phyloP scores from a whole-genome alignment of 2,329 filamentous ascomycete genomes.

The Hysterium pulicare region DNA sequence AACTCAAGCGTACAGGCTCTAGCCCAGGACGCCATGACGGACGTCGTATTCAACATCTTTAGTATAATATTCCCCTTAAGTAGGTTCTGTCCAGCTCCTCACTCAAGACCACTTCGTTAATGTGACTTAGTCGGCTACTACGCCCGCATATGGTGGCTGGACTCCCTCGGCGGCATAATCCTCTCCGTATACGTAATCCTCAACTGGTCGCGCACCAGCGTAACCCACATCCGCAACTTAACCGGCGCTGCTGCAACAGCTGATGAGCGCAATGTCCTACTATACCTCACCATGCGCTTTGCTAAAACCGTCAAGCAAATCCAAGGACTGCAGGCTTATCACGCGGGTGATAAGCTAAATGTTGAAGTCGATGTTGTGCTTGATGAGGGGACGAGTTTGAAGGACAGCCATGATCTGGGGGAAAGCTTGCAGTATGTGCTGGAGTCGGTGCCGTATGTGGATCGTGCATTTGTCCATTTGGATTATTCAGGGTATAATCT shows the following conservation, averaged over 20 bases:
- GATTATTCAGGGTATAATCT: constrained; percentile 51
- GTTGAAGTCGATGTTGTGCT: constrained; percentile 82
- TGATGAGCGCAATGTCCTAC: constrained; percentile 77
- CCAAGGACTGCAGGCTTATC: constrained; percentile 80
- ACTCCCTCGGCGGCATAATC: constrained; percentile 72
- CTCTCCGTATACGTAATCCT: constrained; percentile 76
- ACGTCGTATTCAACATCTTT: constrained; percentile 88
- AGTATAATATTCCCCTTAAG: constrained; percentile 80
- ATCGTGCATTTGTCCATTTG: constrained; percentile 52
- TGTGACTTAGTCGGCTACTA: constrained; percentile 62
- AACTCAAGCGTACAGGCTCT: constrained; percentile 84
- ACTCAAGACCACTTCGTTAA: constrained; percentile 2
- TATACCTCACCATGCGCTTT: constrained; percentile 93
- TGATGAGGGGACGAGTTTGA: constrained; percentile 69
- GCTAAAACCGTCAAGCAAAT: constrained; percentile 83
- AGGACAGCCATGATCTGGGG: constrained; percentile 76
- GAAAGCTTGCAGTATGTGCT: constrained; percentile 80
- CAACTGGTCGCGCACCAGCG: constrained; percentile 72
- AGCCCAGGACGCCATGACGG: constrained; percentile 64
- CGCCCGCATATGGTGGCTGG: constrained; percentile 76
- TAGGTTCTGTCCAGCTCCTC: constrained; percentile 30
- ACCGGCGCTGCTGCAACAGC: constrained; percentile 75
- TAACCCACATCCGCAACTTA: constrained; percentile 75
- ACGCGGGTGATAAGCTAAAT: constrained; percentile 80
- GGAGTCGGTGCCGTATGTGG: constrained; percentile 76